A percentile compares a stretch with the other conserved stretches of the same genome.
These are phyloP conservation scores for Psidium friedrichsthalianum DNA, from an alignment of 345 rosid genomes.

Conservation along the genomic window DNA sequence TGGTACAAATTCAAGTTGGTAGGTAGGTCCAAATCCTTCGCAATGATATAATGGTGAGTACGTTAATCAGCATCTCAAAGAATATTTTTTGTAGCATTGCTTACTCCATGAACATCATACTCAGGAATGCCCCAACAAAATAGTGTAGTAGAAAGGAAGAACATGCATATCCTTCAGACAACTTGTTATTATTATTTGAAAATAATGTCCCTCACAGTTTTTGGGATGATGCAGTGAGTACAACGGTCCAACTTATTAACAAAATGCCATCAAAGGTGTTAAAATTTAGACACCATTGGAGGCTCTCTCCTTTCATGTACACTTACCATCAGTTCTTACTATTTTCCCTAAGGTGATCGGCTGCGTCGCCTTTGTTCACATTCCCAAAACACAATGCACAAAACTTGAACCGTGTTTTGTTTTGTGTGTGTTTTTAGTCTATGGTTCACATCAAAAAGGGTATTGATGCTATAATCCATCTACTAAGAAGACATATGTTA, in stretches of 20 bases:
- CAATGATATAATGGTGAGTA: too few species aligned
- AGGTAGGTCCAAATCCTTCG: too few species aligned
- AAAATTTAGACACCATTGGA: too few species aligned
- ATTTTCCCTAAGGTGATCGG: not conserved
- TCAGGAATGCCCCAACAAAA: not conserved
- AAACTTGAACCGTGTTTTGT: not conserved
- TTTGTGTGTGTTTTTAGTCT: not conserved
- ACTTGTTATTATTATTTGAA: not conserved
- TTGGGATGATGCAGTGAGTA: not conserved
- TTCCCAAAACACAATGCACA: not conserved
- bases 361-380: not conserved
- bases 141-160: not conserved
- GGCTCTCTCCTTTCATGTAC: too few species aligned
- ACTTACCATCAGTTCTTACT: too few species aligned
- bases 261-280: too few species aligned
- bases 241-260: too few species aligned
- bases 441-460: not conserved
- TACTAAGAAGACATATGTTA: not conserved
- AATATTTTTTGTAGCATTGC: not conserved
- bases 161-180: not conserved
- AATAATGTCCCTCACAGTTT: not conserved
- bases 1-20: too few species aligned
- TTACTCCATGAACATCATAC: not conserved
- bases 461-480: not conserved
- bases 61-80: too few species aligned